Conservation (phyloP, 129 eudicot genomes). For the Pseudognaphalium luteoalbum region DNA sequence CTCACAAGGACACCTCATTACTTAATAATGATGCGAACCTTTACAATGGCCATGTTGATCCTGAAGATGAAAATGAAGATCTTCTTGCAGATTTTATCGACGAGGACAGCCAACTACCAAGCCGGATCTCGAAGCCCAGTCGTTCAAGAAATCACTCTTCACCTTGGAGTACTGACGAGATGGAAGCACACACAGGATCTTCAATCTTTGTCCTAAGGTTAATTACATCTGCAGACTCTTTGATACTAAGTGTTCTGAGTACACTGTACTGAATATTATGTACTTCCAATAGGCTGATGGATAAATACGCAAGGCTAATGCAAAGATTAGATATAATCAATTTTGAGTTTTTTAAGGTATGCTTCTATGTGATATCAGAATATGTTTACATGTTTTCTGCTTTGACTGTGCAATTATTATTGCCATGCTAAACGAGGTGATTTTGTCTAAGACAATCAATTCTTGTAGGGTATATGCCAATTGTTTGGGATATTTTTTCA, state of each 20-base stretch:
- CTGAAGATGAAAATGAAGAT: constrained; percentile 96
- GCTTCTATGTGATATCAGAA: constrained; percentile 9
- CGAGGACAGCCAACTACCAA: constrained; percentile 97
- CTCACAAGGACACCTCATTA: constrained; percentile 30
- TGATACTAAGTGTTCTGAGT: constrained; percentile 22
- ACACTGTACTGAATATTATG: constrained; percentile 33
- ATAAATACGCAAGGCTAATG: constrained; percentile 93
- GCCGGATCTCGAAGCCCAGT: constrained; percentile 62
- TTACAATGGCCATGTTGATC: constrained; percentile 50
- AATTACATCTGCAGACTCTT: constrained; percentile 16
- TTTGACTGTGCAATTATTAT: neutral
- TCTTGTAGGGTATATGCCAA: constrained; percentile 81
- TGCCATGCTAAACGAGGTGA: constrained; percentile 8
- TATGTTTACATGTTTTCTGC: constrained; percentile 4
- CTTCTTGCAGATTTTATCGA: constrained; percentile 98
- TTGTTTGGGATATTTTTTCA: constrained; percentile 78
- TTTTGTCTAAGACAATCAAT: constrained; percentile 10
- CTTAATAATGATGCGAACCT: constrained; percentile 35
- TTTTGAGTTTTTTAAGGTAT: constrained; percentile 81
- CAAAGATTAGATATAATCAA: constrained; percentile 80
- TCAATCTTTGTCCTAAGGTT: constrained; percentile 87
- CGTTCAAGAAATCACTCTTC: constrained; percentile 56
- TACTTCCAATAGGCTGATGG: constrained; percentile 67
- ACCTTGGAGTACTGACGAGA: constrained; percentile 51
- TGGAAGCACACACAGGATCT: constrained; percentile 84